phyloP scores from a whole-genome alignment of 2,329 filamentous ascomycete species.

The Botrytis fabae region DNA sequence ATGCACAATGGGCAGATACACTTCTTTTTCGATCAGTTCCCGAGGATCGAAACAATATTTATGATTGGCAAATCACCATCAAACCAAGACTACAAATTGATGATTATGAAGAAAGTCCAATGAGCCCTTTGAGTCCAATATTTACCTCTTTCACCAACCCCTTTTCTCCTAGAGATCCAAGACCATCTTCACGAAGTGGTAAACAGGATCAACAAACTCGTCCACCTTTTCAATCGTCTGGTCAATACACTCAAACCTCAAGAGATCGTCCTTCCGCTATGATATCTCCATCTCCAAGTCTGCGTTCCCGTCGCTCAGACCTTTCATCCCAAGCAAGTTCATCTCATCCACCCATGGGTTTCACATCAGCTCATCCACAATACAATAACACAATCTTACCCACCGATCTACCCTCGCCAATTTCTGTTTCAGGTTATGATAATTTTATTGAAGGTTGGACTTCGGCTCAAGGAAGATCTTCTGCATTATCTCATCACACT shows the following conservation, averaged over 20 bases:
- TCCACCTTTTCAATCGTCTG: conserved; percentile 50
- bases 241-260: conserved; percentile 43
- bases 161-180: conserved; percentile 33
- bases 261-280: conserved; percentile 51
- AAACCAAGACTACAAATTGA: conserved; percentile 41
- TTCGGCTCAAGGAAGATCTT: conserved; percentile 58
- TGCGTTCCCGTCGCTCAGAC: conserved; percentile 63
- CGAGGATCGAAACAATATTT: conserved; percentile 55
- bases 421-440: conserved; percentile 52
- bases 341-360: conserved; percentile 48
- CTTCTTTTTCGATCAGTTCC: conserved; percentile 58
- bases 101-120: conserved; percentile 29
- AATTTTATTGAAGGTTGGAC: conserved; percentile 64
- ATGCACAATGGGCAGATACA: conserved; percentile 40
- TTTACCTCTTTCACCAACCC: conserved; percentile 40
- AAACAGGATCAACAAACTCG: conserved; percentile 48
- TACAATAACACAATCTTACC: conserved; percentile 53
- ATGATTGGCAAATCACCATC: conserved; percentile 56
- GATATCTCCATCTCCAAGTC: conserved; percentile 58
- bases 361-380: conserved; percentile 46
- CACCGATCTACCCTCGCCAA: conserved; percentile 57
- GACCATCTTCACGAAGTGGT: conserved; percentile 25
- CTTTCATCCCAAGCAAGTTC: conserved; percentile 49
- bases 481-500: conserved; percentile 55
- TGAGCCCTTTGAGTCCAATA: conserved; percentile 35